Evolutionary conservation across 2,329 filamentous ascomycete species (phyloP), one percentile per base, ranked within the genome.

Genomic region (Aspergillus proliferans): DNA sequence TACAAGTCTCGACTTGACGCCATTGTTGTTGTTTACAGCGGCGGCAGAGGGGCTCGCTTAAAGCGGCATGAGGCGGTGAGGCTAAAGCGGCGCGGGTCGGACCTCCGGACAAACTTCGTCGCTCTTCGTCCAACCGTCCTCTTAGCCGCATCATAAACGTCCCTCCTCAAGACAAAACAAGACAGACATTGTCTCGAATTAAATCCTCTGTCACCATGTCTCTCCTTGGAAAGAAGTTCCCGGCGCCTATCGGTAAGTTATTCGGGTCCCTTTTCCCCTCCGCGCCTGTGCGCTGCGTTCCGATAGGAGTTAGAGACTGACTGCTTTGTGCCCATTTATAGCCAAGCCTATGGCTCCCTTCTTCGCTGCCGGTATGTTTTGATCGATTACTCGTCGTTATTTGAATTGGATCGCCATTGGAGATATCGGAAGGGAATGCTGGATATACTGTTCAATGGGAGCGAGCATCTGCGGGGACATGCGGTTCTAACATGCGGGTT

Each of bases 321-420:
- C 48, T 51, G 49, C 21, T 10, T 40, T 18, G 14, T 47, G 30
- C 50, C 46, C 46, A 57, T 51, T 41, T 67, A 71, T 69, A 97
- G 92, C 88, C 77, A 82, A 83, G 80, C 90, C 92, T 64, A 85
- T 94, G 85, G 84, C 83, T 72, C 92, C 92, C 63, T 97, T 97
- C 83, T 93, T 91, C 80, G 80, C 81, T 74, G 92, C 92, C 71
- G 90, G 92, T 95, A 93, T 70, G 87, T 79, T 47, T 42, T 47
- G 52, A 43, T 43, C 22, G 4, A 10, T 45, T 26, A 46, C 36
- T 19, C 18, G 18, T 22, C 7, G 1, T 15, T 22, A 1, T 33
- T 28, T 24, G 2, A 4, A 14, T 2, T n/a, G 9, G 19, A 18
- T 40, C 1, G 10, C 26, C 14, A 22, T 15, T 36, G n/a, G n/a